These are phyloP conservation scores for Colletotrichum eleusines DNA, from an alignment of 2,329 filamentous ascomycete genomes.

Conservation along the genomic window DNA sequence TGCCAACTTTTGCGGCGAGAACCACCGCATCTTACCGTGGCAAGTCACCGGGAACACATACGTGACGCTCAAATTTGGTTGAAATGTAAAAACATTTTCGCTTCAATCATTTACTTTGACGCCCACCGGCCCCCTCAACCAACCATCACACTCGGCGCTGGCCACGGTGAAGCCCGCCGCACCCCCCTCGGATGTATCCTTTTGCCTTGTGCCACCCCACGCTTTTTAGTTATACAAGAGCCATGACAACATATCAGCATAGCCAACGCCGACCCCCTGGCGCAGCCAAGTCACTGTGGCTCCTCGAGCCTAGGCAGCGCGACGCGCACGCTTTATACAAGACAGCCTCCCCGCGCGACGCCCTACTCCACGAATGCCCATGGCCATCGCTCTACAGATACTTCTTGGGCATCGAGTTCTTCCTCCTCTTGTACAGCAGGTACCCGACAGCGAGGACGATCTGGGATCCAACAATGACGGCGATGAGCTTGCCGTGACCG, in stretches of 20 bases:
- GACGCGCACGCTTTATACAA: conserved; percentile 1
- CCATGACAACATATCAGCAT: neutral
- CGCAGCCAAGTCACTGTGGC: neutral
- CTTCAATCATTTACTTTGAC: neutral
- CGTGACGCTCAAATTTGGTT: neutral
- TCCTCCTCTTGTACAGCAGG: conserved; percentile 82
- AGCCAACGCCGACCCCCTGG: too few relatives aligned
- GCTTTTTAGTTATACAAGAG: neutral
- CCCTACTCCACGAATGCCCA: neutral
- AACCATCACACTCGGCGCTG: too few relatives aligned
- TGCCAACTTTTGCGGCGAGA: neutral
- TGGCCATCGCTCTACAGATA: conserved; percentile 84
- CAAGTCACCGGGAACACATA: neutral
- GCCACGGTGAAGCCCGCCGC: neutral
- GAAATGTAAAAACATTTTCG: neutral
- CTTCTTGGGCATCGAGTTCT: conserved; percentile 86
- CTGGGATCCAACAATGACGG: conserved; percentile 81
- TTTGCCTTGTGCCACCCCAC: neutral
- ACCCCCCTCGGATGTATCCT: neutral
- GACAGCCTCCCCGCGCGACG: conserved; percentile 7
- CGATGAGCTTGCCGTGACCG: conserved; percentile 68
- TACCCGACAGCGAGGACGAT: conserved; percentile 77
- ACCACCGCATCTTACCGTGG: neutral
- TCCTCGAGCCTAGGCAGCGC: neutral
- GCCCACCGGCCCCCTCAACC: neutral